phyloP scores from a whole-genome alignment of 805 yeast species.

The Teunomyces lycoperdinae region DNA sequence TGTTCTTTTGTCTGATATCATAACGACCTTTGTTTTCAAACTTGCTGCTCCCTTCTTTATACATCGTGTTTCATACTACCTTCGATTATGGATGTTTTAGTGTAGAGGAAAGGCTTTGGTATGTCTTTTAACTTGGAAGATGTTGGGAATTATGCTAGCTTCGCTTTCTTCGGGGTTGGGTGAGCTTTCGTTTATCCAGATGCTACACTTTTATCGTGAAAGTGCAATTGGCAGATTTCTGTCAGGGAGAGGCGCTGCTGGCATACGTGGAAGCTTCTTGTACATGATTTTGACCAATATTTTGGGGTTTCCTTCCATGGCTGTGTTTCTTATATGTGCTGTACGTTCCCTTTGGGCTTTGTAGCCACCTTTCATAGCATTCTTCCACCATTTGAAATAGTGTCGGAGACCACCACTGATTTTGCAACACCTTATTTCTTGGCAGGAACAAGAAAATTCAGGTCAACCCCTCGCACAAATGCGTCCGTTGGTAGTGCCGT shows the following conservation, averaged over 20 bases:
- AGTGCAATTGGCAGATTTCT: constrained; percentile 81
- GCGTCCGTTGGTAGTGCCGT: constrained; percentile 53
- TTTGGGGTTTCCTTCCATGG: constrained; percentile 50
- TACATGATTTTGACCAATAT: constrained; percentile 74
- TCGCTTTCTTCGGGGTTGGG: constrained; percentile 87
- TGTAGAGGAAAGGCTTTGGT: constrained; percentile 72
- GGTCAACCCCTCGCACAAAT: constrained; percentile 24
- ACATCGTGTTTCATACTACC: constrained; percentile 57
- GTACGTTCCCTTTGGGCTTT: constrained; percentile 53
- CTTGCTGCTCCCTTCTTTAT: constrained; percentile 75
- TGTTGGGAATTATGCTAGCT: constrained; percentile 75
- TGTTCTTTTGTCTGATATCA: constrained; percentile 80
- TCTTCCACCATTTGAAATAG: constrained; percentile 6
- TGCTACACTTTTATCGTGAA: constrained; percentile 72
- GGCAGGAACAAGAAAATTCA: constrained; percentile 14
- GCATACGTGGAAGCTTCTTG: constrained; percentile 74
- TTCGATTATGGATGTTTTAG: constrained; percentile 57
- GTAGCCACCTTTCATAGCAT: constrained; percentile 26
- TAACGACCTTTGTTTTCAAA: constrained; percentile 77
- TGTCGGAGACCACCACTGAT: background rate
- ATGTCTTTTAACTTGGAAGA: constrained; percentile 41
- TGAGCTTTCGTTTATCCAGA: constrained; percentile 80
- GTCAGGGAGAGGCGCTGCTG: constrained; percentile 96
- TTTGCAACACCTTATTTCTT: background rate
- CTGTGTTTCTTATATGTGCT: constrained; percentile 53